Evolutionary conservation across 1,139 yeast genomes (phyloP).

Genomic region (Geotrichum carabidarum): DNA sequence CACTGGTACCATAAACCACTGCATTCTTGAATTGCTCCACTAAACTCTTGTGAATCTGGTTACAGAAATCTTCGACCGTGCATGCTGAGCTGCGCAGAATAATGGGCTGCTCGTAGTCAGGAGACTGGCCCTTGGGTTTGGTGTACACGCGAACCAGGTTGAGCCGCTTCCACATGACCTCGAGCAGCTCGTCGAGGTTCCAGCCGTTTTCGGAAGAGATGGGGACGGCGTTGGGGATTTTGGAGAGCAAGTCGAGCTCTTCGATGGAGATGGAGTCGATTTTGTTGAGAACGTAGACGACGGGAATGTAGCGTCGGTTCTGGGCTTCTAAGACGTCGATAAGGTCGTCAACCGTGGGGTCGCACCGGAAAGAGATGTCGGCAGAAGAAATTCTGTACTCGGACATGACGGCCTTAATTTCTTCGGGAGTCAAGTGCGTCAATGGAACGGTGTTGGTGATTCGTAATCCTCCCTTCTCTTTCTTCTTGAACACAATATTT

Average conservation of each 20-base stretch:
- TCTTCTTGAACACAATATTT: slow-evolving; percentile 81
- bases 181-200: slow-evolving; percentile 91
- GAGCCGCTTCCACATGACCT: slow-evolving; percentile 89
- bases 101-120: slow-evolving; percentile 93
- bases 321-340: slow-evolving; percentile 91
- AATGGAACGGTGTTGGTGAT: slow-evolving; percentile 90
- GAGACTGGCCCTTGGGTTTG: slow-evolving; percentile 89
- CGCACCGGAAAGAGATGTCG: slow-evolving; percentile 94
- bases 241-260: slow-evolving; percentile 80
- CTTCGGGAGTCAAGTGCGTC: slow-evolving; percentile 86
- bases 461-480: slow-evolving; percentile 92
- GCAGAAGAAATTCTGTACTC: slow-evolving; percentile 95
- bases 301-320: slow-evolving; percentile 89
- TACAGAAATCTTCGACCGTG: slow-evolving; percentile 92
- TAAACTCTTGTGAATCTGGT: slow-evolving; percentile 88
- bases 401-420: slow-evolving; percentile 89
- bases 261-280: slow-evolving; percentile 91
- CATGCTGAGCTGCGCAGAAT: slow-evolving; percentile 78
- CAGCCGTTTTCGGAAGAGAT: slow-evolving; percentile 93
- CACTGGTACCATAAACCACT: slow-evolving; percentile 84
- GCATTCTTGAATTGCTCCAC: slow-evolving; percentile 92
- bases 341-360: slow-evolving; percentile 93
- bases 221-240: slow-evolving; percentile 95
- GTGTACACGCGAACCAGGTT: slow-evolving; percentile 92
- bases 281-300: slow-evolving; percentile 87